Evolutionary conservation across 345 rosid species (phyloP), one percentile per base, ranked within the genome.

Genomic region (Orychophragmus violaceus): DNA sequence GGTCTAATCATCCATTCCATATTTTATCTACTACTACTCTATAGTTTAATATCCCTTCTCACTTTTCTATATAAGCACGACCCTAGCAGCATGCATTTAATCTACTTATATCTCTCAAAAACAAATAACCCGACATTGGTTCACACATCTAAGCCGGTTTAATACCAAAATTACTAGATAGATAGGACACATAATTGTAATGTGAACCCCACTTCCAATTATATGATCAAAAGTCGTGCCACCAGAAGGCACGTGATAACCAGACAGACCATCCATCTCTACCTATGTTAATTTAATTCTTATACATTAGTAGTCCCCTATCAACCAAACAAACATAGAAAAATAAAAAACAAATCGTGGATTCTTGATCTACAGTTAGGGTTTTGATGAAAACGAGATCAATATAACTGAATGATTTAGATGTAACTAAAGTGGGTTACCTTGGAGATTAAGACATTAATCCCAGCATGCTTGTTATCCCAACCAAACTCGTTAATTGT

Each of bases 391-490:
- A 21, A 62, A 51, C 29, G 14, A 39, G 61, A 53, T 16, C n/a
- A 22, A 21, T 10, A 48, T 30, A 27, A 24, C 5, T 10, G 13
- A 59, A 28, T 7, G 24, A 2, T 11, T 45, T 21, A 37, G 10
- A 1, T 41, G 22, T 45, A 13, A 17, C 19, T 19, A n/a, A 21
- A 11, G 1, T 14, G 0, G 28, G 6, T 12, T 66, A 90, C 99
- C 96, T 90, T 88, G 70, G 99, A 87, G 77, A 94, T 82, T 74
- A 94, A 96, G 69, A 94, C 78, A 74, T 94, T 94, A 16, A 91
- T 90, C 63, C 97, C 99, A 53, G 99, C 86, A 62, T 89, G 90
- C 80, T 94, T 94, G 76, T 90, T 93, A 45, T 94, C 97, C 99
- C 97, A 94, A 45, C 99, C 95, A 51, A 94, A 94, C 77, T 89